Conservation (phyloP, 2,329 filamentous ascomycete species). For the Zalaria obscura region DNA sequence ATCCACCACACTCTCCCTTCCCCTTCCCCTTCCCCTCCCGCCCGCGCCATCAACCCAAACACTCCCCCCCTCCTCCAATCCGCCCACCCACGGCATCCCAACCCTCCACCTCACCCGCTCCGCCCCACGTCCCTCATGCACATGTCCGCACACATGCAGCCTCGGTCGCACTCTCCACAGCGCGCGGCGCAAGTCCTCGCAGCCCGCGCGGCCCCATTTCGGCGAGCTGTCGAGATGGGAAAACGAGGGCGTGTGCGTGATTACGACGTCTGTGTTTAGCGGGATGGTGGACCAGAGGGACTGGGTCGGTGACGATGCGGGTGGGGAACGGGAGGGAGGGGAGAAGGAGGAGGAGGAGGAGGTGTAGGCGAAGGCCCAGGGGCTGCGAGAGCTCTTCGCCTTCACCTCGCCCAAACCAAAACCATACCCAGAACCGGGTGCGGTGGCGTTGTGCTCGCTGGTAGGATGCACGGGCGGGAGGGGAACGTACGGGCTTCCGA, state of each 20-base stretch:
- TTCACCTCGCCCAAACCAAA: background rate
- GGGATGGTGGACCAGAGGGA: constrained; percentile 49
- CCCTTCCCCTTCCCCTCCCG: constrained; percentile 23
- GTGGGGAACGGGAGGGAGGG: background rate
- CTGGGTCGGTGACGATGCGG: constrained; percentile 12
- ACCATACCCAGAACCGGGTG: too few relatives aligned
- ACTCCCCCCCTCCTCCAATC: constrained; percentile 26
- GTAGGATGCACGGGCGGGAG: too few relatives aligned
- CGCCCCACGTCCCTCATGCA: constrained; percentile 53
- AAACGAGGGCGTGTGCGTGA: constrained; percentile 56
- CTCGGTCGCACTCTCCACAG: constrained; percentile 48
- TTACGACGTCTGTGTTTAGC: constrained; percentile 46
- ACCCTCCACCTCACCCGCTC: constrained; percentile 46
- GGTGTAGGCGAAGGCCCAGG: constrained; percentile 57
- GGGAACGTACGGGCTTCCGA: constrained; percentile 56
- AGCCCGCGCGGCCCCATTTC: constrained; percentile 38
- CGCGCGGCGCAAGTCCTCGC: constrained; percentile 41
- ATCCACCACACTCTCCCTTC: constrained; percentile 49
- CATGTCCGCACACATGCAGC: constrained; percentile 57
- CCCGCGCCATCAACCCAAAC: constrained; percentile 44
- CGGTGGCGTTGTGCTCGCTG: too few relatives aligned
- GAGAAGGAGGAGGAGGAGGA: too few relatives aligned
- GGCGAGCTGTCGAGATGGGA: constrained; percentile 39
- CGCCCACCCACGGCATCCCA: background rate
- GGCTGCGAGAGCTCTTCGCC: constrained; percentile 21